Base-by-base conservation (phyloP, 2,329 filamentous ascomycete species). In the Botryotinia narcissicola region DNA sequence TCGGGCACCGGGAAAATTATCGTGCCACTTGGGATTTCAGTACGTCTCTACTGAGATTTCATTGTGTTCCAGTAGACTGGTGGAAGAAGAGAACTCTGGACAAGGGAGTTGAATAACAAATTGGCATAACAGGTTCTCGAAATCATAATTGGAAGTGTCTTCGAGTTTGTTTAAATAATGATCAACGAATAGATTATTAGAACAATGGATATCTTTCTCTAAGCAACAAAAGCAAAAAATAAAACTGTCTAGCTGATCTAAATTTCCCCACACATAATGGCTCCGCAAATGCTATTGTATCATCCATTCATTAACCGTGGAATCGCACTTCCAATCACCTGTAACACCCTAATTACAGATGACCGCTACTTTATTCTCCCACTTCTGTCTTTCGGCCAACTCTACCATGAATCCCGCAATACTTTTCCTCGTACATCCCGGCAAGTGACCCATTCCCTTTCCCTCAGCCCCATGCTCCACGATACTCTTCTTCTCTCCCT, bases 341-440 rank as follows among this genome's bases (percentile, higher is more conserved):
- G 7, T 29, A 6, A 29, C n/a, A 4, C 2, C 46, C 51, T 73
- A 73, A 60, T 73, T 73, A 73, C 63, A 69, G 18, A 73, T 73
- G 29, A 73, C 71, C 10, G 60, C 63, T 25, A 62, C n/a, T n/a
- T 32, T 60, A n/a, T n/a, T 69, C 16, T 46, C 63, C 40, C 54
- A 37, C 20, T 4, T 48, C 29, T 40, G 10, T 8, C 32, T 73
- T n/a, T 73, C 63, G 4, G 63, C 71, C 25, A 29, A 51, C 72
- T 84, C 81, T 6, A 87, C 81, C 76, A 87, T 76, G 78, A 84
- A 88, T 25, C 74, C 77, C 14, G 85, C 86, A 12, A 88, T 83
- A 75, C 57, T 74, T 59, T 60, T 64, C 60, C 74, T 74, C 37
- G 57, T 75, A 25, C 75, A 48, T 4, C 70, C 75, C 1, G 74